Evolutionary conservation across 2,329 filamentous ascomycete species (phyloP), one percentile per base, ranked within the genome.

Genomic region (Fusarium sp.): DNA sequence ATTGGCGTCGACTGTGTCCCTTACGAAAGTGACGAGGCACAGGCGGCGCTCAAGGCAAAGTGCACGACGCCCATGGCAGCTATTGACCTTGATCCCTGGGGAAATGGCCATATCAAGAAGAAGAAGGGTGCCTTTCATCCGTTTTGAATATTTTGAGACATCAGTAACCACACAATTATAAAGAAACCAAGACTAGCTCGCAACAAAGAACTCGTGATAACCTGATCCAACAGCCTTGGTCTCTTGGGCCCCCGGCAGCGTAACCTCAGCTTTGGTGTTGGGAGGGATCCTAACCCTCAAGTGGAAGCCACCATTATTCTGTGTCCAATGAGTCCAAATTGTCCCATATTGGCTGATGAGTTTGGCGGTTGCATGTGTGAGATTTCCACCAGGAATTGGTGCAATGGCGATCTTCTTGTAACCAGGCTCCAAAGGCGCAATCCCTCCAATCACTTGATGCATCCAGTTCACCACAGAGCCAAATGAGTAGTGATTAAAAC

Each of bases 401-500:
- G 69, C 69, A 1, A 81, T 74, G 5, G 61, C 58, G 6, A 78
- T 61, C 0, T 64, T 72, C 67, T 77, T 78, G 75, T 79, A 81
- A 0, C 78, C 79, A 0, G 79, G 75, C 35, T 76, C 73, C 2
- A 71, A 70, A 1, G 77, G 76, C 0, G 73, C 72, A 0, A 82
- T 65, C 0, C 80, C 80, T 2, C 78, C 80, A 10, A 82, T 72
- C 5, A 72, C 74, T 35, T 74, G 71, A 53, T 82, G 79, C 25
- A 83, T 75, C 79, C 79, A 83, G 54, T 80, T 75, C 2, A 76
- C 79, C 1, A 83, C 79, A 0, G 79, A 78, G 0, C 81, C 80
- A n/a, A 82, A 77, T 0, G 81, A 77, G 50, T 83, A 83, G 59
- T 83, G 80, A 29, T 83, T 82, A 58, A 81, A 81, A 15, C 79